Evolutionary conservation across 1,139 yeast species (phyloP).

Genomic region (Diutina mesorugosa): DNA sequence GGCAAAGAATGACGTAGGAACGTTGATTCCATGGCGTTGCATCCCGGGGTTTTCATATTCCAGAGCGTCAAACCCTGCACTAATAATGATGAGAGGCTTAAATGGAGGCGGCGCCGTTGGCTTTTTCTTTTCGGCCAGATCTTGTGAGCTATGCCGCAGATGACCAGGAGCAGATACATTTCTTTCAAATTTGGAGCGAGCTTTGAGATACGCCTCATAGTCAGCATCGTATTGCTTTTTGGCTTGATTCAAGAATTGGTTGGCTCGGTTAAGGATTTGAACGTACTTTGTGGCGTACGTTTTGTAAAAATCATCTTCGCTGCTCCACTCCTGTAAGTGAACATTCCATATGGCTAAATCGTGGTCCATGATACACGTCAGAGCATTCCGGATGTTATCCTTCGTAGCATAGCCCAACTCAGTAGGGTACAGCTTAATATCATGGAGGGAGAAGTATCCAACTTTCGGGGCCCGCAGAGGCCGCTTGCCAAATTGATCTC

Average conservation of each 20-base stretch:
- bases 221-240: constrained; percentile 30
- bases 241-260: constrained; percentile 45
- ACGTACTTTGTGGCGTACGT: constrained; percentile 54
- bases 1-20: constrained; percentile 72
- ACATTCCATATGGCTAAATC: constrained; percentile 78
- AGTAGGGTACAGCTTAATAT: constrained; percentile 78
- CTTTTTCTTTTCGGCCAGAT: constrained; percentile 6
- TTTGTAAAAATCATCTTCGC: constrained; percentile 51
- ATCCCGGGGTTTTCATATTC: constrained; percentile 71
- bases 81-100: constrained; percentile 58
- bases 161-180: neutral
- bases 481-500: constrained; percentile 42
- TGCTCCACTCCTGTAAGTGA: constrained; percentile 56
- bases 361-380: constrained; percentile 72
- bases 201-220: constrained; percentile 18
- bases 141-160: neutral
- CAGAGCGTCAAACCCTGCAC: constrained; percentile 86
- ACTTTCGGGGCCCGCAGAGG: constrained; percentile 48
- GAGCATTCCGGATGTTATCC: constrained; percentile 62
- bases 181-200: constrained; percentile 17
- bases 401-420: constrained; percentile 68
- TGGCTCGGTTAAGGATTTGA: constrained; percentile 52
- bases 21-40: constrained; percentile 80
- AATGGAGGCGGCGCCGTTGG: constrained; percentile 37
- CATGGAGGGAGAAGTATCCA: constrained; percentile 79